Base-by-base conservation (phyloP, 2,329 filamentous ascomycete species). In the Epichloe typhina region DNA sequence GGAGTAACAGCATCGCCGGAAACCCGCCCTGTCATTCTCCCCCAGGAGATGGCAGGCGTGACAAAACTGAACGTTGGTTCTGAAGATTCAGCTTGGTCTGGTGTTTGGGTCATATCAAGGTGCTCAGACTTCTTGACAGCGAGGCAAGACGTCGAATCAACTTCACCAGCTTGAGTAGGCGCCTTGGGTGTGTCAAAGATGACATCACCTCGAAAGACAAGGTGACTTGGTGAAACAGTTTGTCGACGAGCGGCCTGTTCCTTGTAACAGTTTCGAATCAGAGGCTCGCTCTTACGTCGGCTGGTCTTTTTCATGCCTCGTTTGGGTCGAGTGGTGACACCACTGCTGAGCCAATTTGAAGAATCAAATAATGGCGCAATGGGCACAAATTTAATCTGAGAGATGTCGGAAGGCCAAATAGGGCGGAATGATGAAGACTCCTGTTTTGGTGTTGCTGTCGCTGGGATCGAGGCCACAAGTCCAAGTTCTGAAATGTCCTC, bases 221-320 rank as follows among this genome's bases (percentile, higher is more conserved):
- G 46, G 51, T 63, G 65, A 6, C 53, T 57, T 1, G 64, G 63
- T 4, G 65, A 66, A 3, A 56, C 49, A 7, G 63, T 65, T 15
- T 55, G 56, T 19, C 63, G 62, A 17, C 60, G 61, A 2, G 57
- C 52, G 33, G 45, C 52, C 47, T 55, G 58, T 5, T 52, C 51
- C 47, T 58, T 56, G 3, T 59, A 50, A 40, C 50, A 54, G 47
- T 56, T 59, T 36, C 61, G 61, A n/a, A 64, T 45, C 21, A 67
- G 56, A 23, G 66, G 66, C 51, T 68, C 66, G 43, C 66, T 68
- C 35, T 58, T 62, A 36, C 66, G 57, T n/a, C 64, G 64, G 12
- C 57, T 57, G 9, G 53, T 51, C 19, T 56, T 51, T 37, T 57
- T 62, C 21, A 57, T 47, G 26, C 55, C 56, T 49, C 54, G 53